phyloP scores from a whole-genome alignment of 441 rosid genomes.

The Adansonia gregorii region DNA sequence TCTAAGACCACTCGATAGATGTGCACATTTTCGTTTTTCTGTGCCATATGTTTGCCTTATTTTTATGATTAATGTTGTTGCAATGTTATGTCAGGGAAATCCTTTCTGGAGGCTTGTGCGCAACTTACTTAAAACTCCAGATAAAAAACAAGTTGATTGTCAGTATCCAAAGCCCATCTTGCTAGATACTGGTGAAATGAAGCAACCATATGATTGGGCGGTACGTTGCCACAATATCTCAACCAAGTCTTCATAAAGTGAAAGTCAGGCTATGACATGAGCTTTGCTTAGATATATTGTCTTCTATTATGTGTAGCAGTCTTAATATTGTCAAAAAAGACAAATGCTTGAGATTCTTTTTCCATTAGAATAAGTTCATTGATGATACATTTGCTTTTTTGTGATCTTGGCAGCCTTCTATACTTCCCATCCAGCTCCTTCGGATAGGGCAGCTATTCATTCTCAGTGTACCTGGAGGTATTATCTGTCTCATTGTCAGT shows the following conservation, averaged over 20 bases:
- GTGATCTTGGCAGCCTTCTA: conserved; percentile 72
- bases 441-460: conserved; percentile 84
- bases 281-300: background rate
- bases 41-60: conserved; percentile 17
- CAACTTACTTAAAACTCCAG: conserved; percentile 68
- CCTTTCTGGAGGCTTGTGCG: conserved; percentile 88
- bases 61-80: conserved; percentile 10
- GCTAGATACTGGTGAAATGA: conserved; percentile 99
- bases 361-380: background rate
- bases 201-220: conserved; percentile 91
- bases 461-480: conserved; percentile 97
- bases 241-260: background rate
- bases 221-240: conserved; percentile 49
- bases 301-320: background rate
- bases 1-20: conserved; percentile 4
- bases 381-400: conserved; percentile 27
- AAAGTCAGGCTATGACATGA: background rate
- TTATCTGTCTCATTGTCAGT: conserved; percentile 23
- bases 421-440: conserved; percentile 90
- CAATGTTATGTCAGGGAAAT: conserved; percentile 65
- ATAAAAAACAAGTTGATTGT: conserved; percentile 69
- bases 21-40: background rate
- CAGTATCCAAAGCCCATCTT: conserved; percentile 92
- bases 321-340: background rate
- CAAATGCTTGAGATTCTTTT: background rate